Percentiles rank a stretch among this genome's conserved stretches.
These are phyloP conservation scores for Sambucus nigra DNA, from an alignment of 129 eudicot genomes.

Conservation along the genomic window DNA sequence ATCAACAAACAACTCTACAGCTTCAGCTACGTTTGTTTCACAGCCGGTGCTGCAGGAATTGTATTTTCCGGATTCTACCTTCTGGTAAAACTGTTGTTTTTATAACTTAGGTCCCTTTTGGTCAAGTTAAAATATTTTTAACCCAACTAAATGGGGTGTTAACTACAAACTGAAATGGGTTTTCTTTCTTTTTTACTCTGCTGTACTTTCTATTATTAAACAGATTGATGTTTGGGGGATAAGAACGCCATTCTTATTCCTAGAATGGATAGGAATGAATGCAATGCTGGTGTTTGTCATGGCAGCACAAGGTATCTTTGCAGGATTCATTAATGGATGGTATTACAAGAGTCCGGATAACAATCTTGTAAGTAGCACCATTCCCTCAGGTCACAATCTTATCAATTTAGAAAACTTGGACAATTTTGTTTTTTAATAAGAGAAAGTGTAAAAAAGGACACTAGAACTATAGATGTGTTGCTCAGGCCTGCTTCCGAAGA, in stretches of 20 bases:
- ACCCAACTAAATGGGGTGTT: too few species aligned
- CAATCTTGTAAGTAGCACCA: conserved; percentile 45
- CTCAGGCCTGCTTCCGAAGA: too few species aligned
- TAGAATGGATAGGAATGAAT: conserved; percentile 92
- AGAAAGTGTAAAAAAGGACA: too few species aligned
- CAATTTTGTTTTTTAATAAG: too few species aligned
- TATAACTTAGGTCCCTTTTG: background rate
- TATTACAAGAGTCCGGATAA: conserved; percentile 40
- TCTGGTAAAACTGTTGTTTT: conserved; percentile 31
- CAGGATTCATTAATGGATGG: conserved; percentile 83
- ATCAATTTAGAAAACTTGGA: background rate
- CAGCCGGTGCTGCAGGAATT: conserved; percentile 86
- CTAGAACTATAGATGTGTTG: too few species aligned
- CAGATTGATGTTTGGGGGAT: conserved; percentile 81
- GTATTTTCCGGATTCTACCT: conserved; percentile 63
- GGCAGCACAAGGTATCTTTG: conserved; percentile 79
- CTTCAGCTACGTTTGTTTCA: conserved; percentile 77
- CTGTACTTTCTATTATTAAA: background rate
- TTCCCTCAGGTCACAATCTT: background rate
- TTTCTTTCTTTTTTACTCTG: background rate
- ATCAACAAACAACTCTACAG: conserved; percentile 88
- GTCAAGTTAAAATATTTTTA: background rate
- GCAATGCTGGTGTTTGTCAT: conserved; percentile 77
- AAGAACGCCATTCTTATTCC: conserved; percentile 54
- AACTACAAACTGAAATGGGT: too few species aligned